Conservation (phyloP, 202 grass and related monocot genomes). For the Eragrostis tef region DNA sequence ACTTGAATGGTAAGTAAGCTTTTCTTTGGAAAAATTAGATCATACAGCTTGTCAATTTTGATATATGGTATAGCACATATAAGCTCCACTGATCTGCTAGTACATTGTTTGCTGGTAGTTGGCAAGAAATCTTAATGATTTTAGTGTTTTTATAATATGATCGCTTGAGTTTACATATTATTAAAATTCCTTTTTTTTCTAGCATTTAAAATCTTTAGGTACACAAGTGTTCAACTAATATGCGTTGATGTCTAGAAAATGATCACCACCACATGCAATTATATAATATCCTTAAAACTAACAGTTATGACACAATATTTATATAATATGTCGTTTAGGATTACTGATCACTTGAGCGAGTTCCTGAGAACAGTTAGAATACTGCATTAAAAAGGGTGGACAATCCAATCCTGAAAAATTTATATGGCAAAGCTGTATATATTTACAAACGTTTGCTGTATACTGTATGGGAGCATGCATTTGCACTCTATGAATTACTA, state of each 20-base stretch:
- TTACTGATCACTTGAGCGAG: not conserved
- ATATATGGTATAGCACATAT: not conserved
- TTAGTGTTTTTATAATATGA: constrained; percentile 17
- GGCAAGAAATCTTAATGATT: constrained; percentile 21
- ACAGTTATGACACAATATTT: not conserved
- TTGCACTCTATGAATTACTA: constrained; percentile 46
- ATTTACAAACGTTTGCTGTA: constrained; percentile 62
- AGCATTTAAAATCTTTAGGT: constrained; percentile 24
- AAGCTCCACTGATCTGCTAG: not conserved
- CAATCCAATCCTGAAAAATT: constrained; percentile 45
- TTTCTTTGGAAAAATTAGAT: constrained; percentile 28
- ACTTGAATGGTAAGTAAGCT: constrained; percentile 32
- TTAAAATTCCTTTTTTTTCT: constrained; percentile 20
- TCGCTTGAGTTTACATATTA: constrained; percentile 17
- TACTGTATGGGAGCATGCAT: too few relatives aligned
- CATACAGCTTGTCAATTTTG: not conserved
- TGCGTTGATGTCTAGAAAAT: constrained; percentile 38
- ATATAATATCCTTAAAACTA: constrained; percentile 19
- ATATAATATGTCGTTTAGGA: constrained; percentile 14
- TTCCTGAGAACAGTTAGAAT: constrained; percentile 21
- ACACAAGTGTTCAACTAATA: constrained; percentile 21
- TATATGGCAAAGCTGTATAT: constrained; percentile 44
- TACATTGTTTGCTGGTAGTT: too few relatives aligned
- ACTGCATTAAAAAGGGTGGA: not conserved
- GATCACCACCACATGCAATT: constrained; percentile 29